These are phyloP conservation scores for Fraxinus nigra DNA, from an alignment of 305 asterid genomes.

Conservation along the genomic window DNA sequence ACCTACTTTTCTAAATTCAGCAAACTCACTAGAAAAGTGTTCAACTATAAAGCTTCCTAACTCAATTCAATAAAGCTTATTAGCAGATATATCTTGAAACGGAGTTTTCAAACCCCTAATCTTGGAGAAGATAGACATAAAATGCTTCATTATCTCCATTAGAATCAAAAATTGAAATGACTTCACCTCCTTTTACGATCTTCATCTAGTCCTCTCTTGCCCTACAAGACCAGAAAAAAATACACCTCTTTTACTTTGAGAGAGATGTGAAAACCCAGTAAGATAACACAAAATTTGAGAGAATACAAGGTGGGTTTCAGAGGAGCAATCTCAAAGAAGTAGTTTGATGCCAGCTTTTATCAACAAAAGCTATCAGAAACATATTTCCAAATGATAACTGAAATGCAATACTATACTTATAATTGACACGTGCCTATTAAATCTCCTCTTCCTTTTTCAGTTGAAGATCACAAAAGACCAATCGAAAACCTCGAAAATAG, in stretches of 20 bases:
- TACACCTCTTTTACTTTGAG: slow-evolving; percentile 46
- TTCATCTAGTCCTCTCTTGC: slow-evolving; percentile 78
- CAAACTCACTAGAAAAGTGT: neutral
- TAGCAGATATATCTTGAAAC: neutral
- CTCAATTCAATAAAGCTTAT: neutral
- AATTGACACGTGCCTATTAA: neutral
- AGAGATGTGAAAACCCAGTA: slow-evolving; percentile 29
- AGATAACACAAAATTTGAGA: slow-evolving; percentile 15
- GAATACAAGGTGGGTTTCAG: neutral
- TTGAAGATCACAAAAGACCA: neutral
- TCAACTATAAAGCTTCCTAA: neutral
- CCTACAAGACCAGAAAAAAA: slow-evolving; percentile 68
- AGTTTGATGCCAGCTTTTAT: neutral
- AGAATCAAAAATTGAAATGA: slow-evolving; percentile 31
- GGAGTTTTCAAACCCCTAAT: slow-evolving; percentile 18
- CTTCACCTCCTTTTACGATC: slow-evolving; percentile 62
- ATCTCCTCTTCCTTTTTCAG: neutral
- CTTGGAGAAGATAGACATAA: slow-evolving; percentile 10
- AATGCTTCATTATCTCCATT: slow-evolving; percentile 27
- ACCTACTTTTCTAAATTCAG: neutral
- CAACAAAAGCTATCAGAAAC: slow-evolving; percentile 2
- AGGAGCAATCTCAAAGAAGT: slow-evolving; percentile 1
- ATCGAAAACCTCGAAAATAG: neutral
- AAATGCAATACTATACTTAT: neutral
- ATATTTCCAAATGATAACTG: neutral